Percentiles rank a stretch among this genome's conserved stretches.
Evolutionary conservation across 2,329 filamentous ascomycete genomes (phyloP).

Genomic region (Pseudogymnoascus sp.): DNA sequence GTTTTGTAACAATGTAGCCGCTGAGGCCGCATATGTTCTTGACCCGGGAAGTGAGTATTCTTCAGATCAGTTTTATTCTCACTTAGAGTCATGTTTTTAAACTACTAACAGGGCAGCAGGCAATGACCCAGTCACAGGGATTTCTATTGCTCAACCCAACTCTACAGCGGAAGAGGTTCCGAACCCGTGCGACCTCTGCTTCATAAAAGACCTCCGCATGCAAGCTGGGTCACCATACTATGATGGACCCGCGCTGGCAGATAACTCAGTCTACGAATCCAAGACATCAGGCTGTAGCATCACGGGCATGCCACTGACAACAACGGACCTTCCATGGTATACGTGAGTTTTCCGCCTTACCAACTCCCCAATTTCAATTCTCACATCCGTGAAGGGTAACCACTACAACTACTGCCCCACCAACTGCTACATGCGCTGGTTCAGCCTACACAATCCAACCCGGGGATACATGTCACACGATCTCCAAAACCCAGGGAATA

Average conservation of each 20-base stretch:
- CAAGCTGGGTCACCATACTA: conserved; percentile 14
- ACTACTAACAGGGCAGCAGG: not conserved
- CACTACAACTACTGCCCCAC: not conserved
- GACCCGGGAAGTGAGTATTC: conserved; percentile 4
- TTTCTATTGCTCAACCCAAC: not conserved
- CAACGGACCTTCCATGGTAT: not conserved
- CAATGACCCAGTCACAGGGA: not conserved
- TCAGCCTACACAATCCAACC: not conserved
- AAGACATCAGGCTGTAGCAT: conserved; percentile 11
- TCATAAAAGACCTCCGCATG: conserved; percentile 10
- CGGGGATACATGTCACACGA: not conserved
- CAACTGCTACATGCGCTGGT: not conserved
- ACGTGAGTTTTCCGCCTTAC: not conserved
- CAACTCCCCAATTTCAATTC: not conserved
- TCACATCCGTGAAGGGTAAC: not conserved
- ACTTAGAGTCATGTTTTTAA: not conserved
- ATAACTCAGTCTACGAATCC: conserved; percentile 9
- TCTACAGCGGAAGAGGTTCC: not conserved
- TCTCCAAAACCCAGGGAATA: not conserved
- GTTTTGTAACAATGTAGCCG: conserved; percentile 13
- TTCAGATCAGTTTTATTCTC: not conserved
- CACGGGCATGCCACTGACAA: conserved; percentile 11
- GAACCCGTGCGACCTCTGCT: conserved; percentile 11
- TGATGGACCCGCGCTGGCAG: conserved; percentile 9
- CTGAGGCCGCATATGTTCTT: conserved; percentile 9